Evolutionary conservation across 2,329 filamentous ascomycete genomes (phyloP), one percentile per base, ranked within the genome.

Genomic region (Botrytis cinerea): DNA sequence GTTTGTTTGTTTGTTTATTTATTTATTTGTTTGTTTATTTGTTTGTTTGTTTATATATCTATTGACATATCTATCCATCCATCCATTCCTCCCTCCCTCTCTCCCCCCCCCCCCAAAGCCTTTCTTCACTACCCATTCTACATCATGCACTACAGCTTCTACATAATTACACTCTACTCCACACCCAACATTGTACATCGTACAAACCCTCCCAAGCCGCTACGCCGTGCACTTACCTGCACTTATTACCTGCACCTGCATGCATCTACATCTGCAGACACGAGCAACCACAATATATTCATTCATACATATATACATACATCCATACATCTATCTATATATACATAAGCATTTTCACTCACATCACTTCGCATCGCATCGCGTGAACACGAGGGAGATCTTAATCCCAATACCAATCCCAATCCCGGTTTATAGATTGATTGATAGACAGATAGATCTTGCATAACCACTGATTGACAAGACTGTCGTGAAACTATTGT

Each of bases 11-110:
- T 48, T 25, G 9, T 22, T 48, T 48, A 48, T 25, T 48, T 48
- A 2, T 25, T 25, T 48, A 9, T 25, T 48, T 48, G 1, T 8
- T 48, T 48, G 4, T n/a, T 25, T 51, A n/a, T 51, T 48, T 48
- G 2, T 18, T 48, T 25, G 7, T 48, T 25, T 51, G 25, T n/a
- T n/a, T n/a, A n/a, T n/a, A n/a, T n/a, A n/a, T n/a, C n/a, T n/a
- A n/a, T n/a, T n/a, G n/a, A n/a, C n/a, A n/a, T n/a, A 45, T 35
- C 4, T 6, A 5, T 6, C 4, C 1, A 35, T 7, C 35, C 4
- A 5, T 35, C 35, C 4, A 28, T 28, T 2, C 28, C 28, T 12
- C 16, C 6, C 20, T 3, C 18, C 45, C 18, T 14, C 5, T 7
- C 5, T 16, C 16, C 32, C 3, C 32, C 32, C 32, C 32, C 32